phyloP scores from a whole-genome alignment of 2,329 filamentous ascomycete species.

The Botrytis tulipae region DNA sequence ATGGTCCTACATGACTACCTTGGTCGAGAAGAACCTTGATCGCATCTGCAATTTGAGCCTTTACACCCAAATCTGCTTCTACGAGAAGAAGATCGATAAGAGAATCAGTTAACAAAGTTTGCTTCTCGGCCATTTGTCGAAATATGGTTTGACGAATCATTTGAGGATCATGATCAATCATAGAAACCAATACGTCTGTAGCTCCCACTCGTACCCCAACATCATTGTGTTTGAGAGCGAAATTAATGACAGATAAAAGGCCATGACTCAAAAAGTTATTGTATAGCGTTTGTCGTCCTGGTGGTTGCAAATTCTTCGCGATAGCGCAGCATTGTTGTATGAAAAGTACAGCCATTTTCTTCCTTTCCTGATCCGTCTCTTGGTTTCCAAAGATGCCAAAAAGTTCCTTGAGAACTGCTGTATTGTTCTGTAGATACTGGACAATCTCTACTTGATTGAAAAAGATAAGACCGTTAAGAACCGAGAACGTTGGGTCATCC shows the following conservation, averaged over 20 bases:
- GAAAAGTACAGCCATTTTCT: constrained; percentile 93
- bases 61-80: constrained; percentile 90
- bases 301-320: constrained; percentile 89
- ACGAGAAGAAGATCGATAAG: constrained; percentile 88
- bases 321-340: constrained; percentile 95
- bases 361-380: constrained; percentile 64
- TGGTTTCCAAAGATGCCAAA: constrained; percentile 78
- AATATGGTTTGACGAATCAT: constrained; percentile 95
- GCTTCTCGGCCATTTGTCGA: constrained; percentile 84
- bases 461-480: constrained; percentile 96
- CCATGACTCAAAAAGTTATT: constrained; percentile 87
- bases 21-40: constrained; percentile 90
- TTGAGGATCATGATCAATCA: constrained; percentile 93
- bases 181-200: constrained; percentile 86
- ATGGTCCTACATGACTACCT: constrained; percentile 53
- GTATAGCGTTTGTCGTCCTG: constrained; percentile 76
- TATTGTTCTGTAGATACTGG: constrained; percentile 84
- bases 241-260: constrained; percentile 85
- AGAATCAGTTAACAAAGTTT: constrained; percentile 82
- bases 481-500: constrained; percentile 95
- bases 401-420: constrained; percentile 74
- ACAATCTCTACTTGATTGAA: constrained; percentile 99
- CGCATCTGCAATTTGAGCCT: constrained; percentile 91
- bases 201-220: constrained; percentile 85
- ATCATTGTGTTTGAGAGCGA: constrained; percentile 81